A percentile compares a stretch with the other conserved stretches of the same genome.
These are phyloP conservation scores for Phlegmacium glaucopus DNA, from an alignment of 768 basidiomycete genomes.

Conservation along the genomic window DNA sequence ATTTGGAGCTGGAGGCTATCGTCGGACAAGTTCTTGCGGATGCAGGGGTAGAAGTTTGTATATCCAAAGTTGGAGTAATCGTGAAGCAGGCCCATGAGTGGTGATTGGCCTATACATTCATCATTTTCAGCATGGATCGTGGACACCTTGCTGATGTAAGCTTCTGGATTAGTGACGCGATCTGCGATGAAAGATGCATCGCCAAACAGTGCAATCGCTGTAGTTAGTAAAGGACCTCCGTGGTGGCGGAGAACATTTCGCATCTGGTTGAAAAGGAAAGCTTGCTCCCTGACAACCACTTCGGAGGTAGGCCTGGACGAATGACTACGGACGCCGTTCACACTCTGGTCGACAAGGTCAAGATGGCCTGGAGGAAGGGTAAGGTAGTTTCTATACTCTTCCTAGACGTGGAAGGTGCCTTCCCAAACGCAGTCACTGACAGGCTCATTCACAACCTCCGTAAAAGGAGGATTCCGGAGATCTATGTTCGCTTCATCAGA, in stretches of 20 bases:
- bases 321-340: background rate
- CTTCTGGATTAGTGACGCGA: no score
- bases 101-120: no score
- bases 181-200: no score
- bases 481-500: background rate
- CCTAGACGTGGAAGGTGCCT: constrained; percentile 36
- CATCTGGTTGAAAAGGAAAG: background rate
- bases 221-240: no score
- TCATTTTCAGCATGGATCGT: no score
- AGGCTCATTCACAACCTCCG: constrained; percentile 23
- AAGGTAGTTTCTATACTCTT: constrained; percentile 14
- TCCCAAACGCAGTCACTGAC: constrained; percentile 23
- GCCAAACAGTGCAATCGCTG: no score
- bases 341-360: constrained; percentile 17
- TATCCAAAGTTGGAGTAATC: no score
- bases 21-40: no score
- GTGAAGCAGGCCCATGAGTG: no score
- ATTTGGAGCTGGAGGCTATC: no score
- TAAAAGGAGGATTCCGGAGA: constrained; percentile 14
- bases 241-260: background rate
- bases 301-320: background rate
- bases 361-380: constrained; percentile 28
- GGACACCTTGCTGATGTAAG: no score
- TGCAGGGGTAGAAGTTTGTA: no score
- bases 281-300: background rate